phyloP scores from a whole-genome alignment of 1,284 basidiomycete genomes.

The Xanthoconium separans region DNA sequence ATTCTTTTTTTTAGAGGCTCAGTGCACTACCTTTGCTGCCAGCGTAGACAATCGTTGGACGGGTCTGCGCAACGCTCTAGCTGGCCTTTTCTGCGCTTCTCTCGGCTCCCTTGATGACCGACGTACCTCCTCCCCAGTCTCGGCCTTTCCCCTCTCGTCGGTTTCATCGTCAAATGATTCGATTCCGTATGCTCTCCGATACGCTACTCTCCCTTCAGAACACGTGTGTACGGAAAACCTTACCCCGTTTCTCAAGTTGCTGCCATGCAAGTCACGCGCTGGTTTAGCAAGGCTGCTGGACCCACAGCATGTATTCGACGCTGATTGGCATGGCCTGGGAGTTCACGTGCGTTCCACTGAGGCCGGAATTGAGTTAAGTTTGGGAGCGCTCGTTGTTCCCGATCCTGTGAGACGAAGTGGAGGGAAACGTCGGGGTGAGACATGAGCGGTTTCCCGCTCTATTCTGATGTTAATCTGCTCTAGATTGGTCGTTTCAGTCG shows the following conservation, averaged over 20 bases:
- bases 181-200: constrained; percentile 53
- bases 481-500: constrained; percentile 79
- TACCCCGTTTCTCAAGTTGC: constrained; percentile 91
- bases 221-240: constrained; percentile 96
- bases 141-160: constrained; percentile 44
- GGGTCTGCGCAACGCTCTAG: constrained; percentile 83
- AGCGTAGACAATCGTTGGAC: constrained; percentile 81
- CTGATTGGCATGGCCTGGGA: constrained; percentile 86
- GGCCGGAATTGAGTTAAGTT: constrained; percentile 58
- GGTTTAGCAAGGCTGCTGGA: constrained; percentile 87
- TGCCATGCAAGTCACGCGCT: constrained; percentile 91
- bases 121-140: constrained; percentile 63
- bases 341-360: constrained; percentile 57
- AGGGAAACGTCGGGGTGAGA: constrained; percentile 55
- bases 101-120: constrained; percentile 75
- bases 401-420: constrained; percentile 67
- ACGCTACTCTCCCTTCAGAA: constrained; percentile 79
- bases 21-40: neutral
- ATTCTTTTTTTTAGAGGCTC: neutral
- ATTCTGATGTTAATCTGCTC: neutral
- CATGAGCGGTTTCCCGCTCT: neutral
- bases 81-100: constrained; percentile 93
- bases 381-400: constrained; percentile 82
- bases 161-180: neutral
- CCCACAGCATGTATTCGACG: constrained; percentile 83